A percentile compares a stretch with the other conserved stretches of the same genome.
phyloP scores from a whole-genome alignment of 305 asterid genomes.

The Coffea humblotiana region DNA sequence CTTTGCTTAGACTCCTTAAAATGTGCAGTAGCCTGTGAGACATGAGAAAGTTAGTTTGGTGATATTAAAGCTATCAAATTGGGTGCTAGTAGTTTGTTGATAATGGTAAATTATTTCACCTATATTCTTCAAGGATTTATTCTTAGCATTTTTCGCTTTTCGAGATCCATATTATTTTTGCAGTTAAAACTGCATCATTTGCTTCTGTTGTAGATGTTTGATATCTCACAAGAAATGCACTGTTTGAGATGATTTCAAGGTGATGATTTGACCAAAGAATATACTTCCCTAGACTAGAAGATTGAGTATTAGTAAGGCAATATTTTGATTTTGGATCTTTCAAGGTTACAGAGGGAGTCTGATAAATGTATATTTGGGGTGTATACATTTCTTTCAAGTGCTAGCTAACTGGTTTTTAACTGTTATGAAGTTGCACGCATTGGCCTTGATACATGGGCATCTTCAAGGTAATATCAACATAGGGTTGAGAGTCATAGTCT shows the following conservation, averaged over 20 bases:
- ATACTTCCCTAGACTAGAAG: neutral
- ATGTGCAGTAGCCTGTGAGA: slow-evolving; percentile 33
- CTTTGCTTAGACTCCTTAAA: slow-evolving; percentile 23
- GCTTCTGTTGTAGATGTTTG: neutral
- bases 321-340: too few species aligned
- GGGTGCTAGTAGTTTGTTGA: slow-evolving; percentile 1
- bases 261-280: neutral
- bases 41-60: slow-evolving; percentile 30
- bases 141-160: neutral
- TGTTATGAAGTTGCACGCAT: too few species aligned
- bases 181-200: neutral
- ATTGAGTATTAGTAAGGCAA: too few species aligned
- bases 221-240: neutral
- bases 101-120: neutral
- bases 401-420: too few species aligned
- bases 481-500: too few species aligned
- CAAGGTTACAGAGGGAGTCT: too few species aligned
- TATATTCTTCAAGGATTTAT: neutral
- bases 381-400: too few species aligned
- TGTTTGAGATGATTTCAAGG: neutral
- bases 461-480: too few species aligned
- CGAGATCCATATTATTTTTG: neutral
- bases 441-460: too few species aligned
- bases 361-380: too few species aligned
- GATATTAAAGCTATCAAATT: slow-evolving; percentile 13